phyloP scores from a whole-genome alignment of 495 filamentous ascomycete genomes.

The Amphirosellinia nigrospora region DNA sequence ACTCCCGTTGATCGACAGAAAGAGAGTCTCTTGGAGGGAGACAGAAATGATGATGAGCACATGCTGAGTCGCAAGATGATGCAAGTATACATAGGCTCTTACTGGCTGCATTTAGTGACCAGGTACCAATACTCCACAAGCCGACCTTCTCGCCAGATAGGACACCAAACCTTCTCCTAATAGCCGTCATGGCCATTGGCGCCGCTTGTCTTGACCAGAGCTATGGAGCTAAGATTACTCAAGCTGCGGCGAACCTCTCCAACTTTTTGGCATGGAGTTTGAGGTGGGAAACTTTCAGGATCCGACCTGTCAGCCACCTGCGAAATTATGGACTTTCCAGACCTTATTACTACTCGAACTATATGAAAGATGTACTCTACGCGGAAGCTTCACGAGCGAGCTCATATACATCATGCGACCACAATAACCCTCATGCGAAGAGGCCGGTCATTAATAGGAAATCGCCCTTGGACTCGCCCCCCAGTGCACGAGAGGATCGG shows the following conservation, averaged over 20 bases:
- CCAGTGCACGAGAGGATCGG: constrained; percentile 71
- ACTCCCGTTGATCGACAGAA: constrained; percentile 76
- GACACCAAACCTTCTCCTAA: constrained; percentile 81
- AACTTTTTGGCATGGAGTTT: constrained; percentile 91
- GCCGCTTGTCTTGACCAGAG: constrained; percentile 85
- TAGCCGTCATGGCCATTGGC: constrained; percentile 93
- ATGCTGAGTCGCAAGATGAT: constrained; percentile 91
- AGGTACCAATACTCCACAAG: constrained; percentile 92
- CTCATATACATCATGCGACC: constrained; percentile 96
- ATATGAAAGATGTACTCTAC: constrained; percentile 98
- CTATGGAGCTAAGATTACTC: constrained; percentile 73
- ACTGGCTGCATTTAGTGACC: constrained; percentile 93
- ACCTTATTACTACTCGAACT: constrained; percentile 87
- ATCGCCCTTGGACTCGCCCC: constrained; percentile 85
- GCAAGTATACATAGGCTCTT: constrained; percentile 91
- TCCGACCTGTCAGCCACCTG: constrained; percentile 87
- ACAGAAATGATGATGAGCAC: constrained; percentile 72
- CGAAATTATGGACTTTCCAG: constrained; percentile 98
- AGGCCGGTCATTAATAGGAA: constrained; percentile 90
- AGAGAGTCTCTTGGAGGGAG: constrained; percentile 77
- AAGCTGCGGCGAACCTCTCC: constrained; percentile 76
- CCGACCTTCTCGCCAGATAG: constrained; percentile 91
- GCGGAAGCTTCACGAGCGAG: constrained; percentile 87
- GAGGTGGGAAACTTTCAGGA: constrained; percentile 92
- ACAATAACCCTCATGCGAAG: constrained; percentile 95